Evolutionary conservation across 2,329 filamentous ascomycete genomes (phyloP), one percentile per base, ranked within the genome.

Genomic region (Penicillium sp.): DNA sequence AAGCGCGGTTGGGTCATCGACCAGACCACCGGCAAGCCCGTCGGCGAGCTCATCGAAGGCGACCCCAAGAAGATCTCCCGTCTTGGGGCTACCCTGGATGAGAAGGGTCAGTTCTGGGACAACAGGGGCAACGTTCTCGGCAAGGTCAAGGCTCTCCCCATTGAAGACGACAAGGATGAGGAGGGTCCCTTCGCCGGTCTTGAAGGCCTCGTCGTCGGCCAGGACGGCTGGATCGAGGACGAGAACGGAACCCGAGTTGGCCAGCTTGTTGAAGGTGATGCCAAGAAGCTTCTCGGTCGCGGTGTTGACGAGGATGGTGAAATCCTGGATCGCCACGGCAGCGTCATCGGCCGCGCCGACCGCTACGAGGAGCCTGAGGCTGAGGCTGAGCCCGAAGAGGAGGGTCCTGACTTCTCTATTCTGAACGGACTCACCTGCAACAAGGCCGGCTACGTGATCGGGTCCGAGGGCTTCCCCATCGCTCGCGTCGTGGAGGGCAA

Each of bases 81-180:
- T 42, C 56, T 69, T 18, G 74, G 73, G 9, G 63, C 58, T 18
- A 59, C 62, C 14, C 67, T 72, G 22, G 85, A 87, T 57, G 79
- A 78, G 53, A 76, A 85, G 68, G 84, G 84, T 18, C 84, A 86
- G 62, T 81, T 87, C 50, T 76, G 85, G 63, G 83, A 85, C 65
- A 82, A 79, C 66, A 79, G 82, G 41, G 83, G 84, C 40, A 83
- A 84, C 39, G 76, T 87, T 56, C 78, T 87, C 55, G 84, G 84
- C 36, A 80, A 80, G 56, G 81, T 84, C 55, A 75, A 81, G 54
- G 69, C 72, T 0, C 60, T 74, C 3, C 68, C 72, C 4, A 48
- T 70, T 14, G 68, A 74, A 49, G 73, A 76, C 22, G 48, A 36
- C 7, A 16, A 46, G 1, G 43, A 46, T 13, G 62, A 68, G 3